These are phyloP conservation scores for Coniferiporia sulphurascens DNA, from an alignment of 1,284 basidiomycete genomes.

Conservation along the genomic window DNA sequence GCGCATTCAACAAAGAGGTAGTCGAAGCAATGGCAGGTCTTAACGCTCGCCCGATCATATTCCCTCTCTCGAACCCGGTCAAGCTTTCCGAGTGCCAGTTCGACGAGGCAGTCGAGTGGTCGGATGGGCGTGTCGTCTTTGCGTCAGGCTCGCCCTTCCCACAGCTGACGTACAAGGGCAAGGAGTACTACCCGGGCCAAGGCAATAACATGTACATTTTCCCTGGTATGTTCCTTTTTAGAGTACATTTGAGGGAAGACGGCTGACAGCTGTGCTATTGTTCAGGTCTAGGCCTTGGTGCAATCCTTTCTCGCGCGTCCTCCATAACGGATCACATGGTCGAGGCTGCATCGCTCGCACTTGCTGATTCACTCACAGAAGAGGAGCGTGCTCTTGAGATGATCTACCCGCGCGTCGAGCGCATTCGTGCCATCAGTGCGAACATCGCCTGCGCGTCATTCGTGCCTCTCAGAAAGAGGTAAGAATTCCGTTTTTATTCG, in stretches of 20 bases:
- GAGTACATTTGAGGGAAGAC: constrained; percentile 3
- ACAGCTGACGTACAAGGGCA: constrained; percentile 53
- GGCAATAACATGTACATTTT: constrained; percentile 90
- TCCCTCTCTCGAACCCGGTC: constrained; percentile 94
- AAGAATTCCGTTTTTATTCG: constrained; percentile 24
- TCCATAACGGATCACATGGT: constrained; percentile 77
- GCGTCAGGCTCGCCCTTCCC: constrained; percentile 91
- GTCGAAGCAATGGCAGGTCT: constrained; percentile 81
- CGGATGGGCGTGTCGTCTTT: constrained; percentile 74
- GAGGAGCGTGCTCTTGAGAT: constrained; percentile 66
- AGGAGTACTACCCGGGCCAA: constrained; percentile 76
- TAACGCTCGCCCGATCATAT: constrained; percentile 88
- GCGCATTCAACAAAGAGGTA: constrained; percentile 75
- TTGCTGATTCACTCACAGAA: constrained; percentile 70
- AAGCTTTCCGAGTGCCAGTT: constrained; percentile 83
- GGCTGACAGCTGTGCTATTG: constrained; percentile 23
- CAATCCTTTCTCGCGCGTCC: constrained; percentile 63
- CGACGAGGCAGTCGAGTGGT: constrained; percentile 77
- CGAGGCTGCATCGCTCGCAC: constrained; percentile 72
- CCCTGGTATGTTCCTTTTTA: constrained; percentile 41
- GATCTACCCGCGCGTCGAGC: constrained; percentile 71
- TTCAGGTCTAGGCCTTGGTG: constrained; percentile 74
- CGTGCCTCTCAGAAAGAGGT: constrained; percentile 73
- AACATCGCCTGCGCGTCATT: constrained; percentile 72
- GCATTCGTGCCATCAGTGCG: constrained; percentile 82